phyloP scores from a whole-genome alignment of 106 monocot species.

The Cymbidium sinense region DNA sequence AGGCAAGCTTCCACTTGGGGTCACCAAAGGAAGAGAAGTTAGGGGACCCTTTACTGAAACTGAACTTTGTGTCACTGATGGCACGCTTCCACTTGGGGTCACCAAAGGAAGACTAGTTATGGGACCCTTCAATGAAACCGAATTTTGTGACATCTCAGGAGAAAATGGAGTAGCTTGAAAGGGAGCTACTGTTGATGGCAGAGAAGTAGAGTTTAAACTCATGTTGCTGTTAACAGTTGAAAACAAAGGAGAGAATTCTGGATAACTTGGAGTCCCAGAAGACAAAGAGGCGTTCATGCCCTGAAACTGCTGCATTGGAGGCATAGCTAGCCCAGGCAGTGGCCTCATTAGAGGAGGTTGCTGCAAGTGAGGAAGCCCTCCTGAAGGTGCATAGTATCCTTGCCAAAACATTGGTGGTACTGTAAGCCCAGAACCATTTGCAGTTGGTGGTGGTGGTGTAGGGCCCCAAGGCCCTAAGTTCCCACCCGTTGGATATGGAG shows the following conservation, averaged over 20 bases:
- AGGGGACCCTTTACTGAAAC: not conserved
- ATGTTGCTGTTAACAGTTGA: slow-evolving; percentile 18
- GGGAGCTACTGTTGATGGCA: slow-evolving; percentile 5
- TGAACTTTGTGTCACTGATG: not conserved
- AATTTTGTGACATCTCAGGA: slow-evolving; percentile 3
- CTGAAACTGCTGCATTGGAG: slow-evolving; percentile 43
- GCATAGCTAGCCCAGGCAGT: slow-evolving; percentile 36
- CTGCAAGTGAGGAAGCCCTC: slow-evolving; percentile 39
- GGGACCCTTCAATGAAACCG: slow-evolving; percentile 1
- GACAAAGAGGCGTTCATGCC: slow-evolving; percentile 23
- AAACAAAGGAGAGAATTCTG: slow-evolving; percentile 27
- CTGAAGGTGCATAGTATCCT: slow-evolving; percentile 47
- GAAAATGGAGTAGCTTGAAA: not conserved
- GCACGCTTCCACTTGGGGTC: not conserved
- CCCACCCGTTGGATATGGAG: slow-evolving; percentile 52
- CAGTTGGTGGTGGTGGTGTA: slow-evolving; percentile 20
- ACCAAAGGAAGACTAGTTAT: not conserved
- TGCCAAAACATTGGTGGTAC: slow-evolving; percentile 65
- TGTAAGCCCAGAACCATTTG: slow-evolving; percentile 43
- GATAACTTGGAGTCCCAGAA: slow-evolving; percentile 22
- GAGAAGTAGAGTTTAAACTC: slow-evolving; percentile 9
- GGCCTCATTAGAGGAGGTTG: slow-evolving; percentile 40
- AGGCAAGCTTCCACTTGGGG: not conserved
- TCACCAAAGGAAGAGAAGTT: slow-evolving; percentile 4
- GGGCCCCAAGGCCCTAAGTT: slow-evolving; percentile 55